Evolutionary conservation across 169 alveolate species (phyloP).

Genomic region (Plasmodium adleri): DNA sequence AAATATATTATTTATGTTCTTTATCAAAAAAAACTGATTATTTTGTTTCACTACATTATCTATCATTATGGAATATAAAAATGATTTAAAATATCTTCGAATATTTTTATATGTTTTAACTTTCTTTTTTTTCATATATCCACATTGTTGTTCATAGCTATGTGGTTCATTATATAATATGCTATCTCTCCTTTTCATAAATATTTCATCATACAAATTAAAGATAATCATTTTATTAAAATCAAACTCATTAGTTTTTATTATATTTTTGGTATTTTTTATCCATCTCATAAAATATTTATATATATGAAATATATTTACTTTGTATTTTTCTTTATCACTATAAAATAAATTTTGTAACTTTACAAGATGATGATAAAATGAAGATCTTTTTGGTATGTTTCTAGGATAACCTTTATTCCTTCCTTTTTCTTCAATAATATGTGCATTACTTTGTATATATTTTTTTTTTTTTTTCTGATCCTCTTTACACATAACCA

Average conservation of each 20-base stretch:
- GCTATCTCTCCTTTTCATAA: not conserved
- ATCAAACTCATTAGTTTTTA: not conserved
- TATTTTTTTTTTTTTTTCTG: not conserved
- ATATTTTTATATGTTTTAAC: conserved; percentile 1
- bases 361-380: too few species aligned
- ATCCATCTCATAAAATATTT: not conserved
- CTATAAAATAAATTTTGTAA: too few species aligned
- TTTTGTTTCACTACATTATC: conserved; percentile 34
- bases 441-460: not conserved
- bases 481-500: not conserved
- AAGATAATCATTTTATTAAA: conserved; percentile 16
- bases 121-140: not conserved
- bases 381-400: too few species aligned
- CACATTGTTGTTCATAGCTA: not conserved
- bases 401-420: not conserved
- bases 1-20: conserved; percentile 12
- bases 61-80: conserved; percentile 27
- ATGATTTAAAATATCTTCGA: not conserved
- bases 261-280: conserved; percentile 15
- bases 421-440: not conserved
- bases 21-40: conserved; percentile 40
- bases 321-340: too few species aligned
- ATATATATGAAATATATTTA: conserved; percentile 7
- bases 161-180: not conserved
- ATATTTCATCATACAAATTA: conserved; percentile 21